Conservation (phyloP, 2,329 filamentous ascomycete genomes). For the Falciphora oryzae region DNA sequence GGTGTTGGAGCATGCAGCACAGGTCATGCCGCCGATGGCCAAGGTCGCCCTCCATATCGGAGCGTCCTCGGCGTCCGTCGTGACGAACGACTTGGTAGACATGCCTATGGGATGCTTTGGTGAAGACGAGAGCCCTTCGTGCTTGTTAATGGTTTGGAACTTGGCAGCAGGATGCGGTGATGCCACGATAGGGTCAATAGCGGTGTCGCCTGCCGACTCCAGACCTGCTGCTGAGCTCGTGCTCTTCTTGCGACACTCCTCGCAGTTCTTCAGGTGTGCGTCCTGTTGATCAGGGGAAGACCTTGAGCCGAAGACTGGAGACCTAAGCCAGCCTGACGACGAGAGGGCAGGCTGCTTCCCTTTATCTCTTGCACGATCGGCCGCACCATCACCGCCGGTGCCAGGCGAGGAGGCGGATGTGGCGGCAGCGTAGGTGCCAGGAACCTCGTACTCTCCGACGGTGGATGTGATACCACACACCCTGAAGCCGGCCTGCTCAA, state of each 20-base stretch:
- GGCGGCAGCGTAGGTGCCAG: constrained; percentile 13
- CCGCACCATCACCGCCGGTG: constrained; percentile 1
- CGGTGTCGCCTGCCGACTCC: not conserved
- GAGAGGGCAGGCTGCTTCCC: constrained; percentile 7
- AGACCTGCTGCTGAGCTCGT: not conserved
- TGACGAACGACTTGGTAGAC: constrained; percentile 24
- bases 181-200: not conserved
- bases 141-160: not conserved
- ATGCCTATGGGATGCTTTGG: constrained; percentile 10
- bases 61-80: constrained; percentile 28
- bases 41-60: constrained; percentile 44
- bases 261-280: constrained; percentile 38
- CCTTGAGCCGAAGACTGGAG: constrained; percentile 5
- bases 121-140: not conserved
- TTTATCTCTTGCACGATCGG: not conserved
- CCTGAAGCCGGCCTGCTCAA: constrained; percentile 55
- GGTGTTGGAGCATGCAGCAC: constrained; percentile 59
- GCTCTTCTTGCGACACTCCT: constrained; percentile 29
- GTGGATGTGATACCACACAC: constrained; percentile 41
- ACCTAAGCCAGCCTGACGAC: constrained; percentile 1
- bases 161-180: not conserved
- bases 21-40: constrained; percentile 70
- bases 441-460: constrained; percentile 22
- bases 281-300: constrained; percentile 9
- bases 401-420: not conserved